phyloP scores from a whole-genome alignment of 1,139 yeast species.

The Saccharomycopsis hybrid region DNA sequence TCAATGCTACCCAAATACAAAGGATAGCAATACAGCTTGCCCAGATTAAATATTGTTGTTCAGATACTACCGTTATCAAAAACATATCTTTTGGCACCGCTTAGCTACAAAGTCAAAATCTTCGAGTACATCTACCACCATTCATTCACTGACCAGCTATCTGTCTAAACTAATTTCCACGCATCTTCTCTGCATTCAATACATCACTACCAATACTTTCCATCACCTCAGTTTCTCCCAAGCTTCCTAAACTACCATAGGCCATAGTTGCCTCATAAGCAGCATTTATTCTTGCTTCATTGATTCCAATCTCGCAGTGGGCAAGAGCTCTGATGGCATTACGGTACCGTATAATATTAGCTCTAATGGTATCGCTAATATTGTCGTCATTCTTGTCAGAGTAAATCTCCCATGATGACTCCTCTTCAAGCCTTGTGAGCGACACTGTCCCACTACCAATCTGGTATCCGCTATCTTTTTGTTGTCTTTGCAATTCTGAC shows the following conservation, averaged over 20 bases:
- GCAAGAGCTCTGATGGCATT: conserved; percentile 80
- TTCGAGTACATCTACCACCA: no score
- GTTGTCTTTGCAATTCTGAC: conserved; percentile 35
- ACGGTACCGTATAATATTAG: conserved; percentile 76
- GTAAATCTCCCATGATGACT: conserved; percentile 92
- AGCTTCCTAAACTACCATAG: conserved; percentile 62
- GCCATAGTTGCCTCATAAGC: conserved; percentile 90
- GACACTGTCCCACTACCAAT: conserved; percentile 60
- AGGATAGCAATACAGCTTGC: no score
- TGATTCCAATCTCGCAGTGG: conserved; percentile 77
- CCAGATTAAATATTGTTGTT: no score
- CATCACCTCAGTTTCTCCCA: conserved; percentile 72
- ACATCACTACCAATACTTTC: conserved; percentile 69
- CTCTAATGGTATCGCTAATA: conserved; percentile 54
- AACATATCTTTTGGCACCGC: no score
- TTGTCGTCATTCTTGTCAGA: conserved; percentile 75
- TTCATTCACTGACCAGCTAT: no score
- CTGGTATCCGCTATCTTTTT: conserved; percentile 36
- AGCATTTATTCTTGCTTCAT: conserved; percentile 68
- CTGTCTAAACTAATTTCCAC: no score
- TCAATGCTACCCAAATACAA: no score
- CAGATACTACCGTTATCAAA: no score
- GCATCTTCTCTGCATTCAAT: conserved; percentile 65
- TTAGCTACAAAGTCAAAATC: no score
- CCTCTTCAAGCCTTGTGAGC: conserved; percentile 86